Conservation (phyloP, 2,329 filamentous ascomycete species). For the Botryosphaeria dothidea region DNA sequence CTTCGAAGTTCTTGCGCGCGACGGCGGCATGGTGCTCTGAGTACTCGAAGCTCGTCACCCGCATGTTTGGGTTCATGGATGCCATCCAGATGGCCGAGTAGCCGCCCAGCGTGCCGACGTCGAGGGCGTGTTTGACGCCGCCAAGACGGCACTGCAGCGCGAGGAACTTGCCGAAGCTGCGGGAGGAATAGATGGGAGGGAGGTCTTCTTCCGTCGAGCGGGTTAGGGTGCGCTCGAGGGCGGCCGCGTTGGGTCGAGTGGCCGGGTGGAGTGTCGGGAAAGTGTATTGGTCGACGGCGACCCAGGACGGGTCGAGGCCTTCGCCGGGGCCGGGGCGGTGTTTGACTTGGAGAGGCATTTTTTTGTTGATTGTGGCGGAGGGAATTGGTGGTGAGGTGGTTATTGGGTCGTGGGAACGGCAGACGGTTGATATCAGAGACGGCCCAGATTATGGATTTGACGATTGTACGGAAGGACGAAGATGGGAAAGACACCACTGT, state of each 20-base stretch:
- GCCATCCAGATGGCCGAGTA: slow-evolving; percentile 58
- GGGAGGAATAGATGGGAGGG: slow-evolving; percentile 36
- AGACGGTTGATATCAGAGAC: too few species aligned
- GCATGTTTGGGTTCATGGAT: slow-evolving; percentile 33
- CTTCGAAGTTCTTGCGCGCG: slow-evolving; percentile 46
- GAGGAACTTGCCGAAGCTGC: slow-evolving; percentile 35
- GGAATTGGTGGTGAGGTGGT: too few species aligned
- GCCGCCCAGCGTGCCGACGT: slow-evolving; percentile 58
- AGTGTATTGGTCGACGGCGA: neutral
- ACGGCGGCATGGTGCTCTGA: slow-evolving; percentile 48
- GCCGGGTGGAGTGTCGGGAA: neutral
- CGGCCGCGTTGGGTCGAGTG: neutral
- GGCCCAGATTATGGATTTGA: too few species aligned
- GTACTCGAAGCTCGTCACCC: slow-evolving; percentile 55
- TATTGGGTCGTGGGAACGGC: too few species aligned
- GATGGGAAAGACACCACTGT: neutral
- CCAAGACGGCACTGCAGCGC: slow-evolving; percentile 34
- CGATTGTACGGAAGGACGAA: neutral
- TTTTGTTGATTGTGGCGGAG: too few species aligned
- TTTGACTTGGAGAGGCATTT: neutral
- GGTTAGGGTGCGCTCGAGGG: neutral
- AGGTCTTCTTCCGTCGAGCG: slow-evolving; percentile 20
- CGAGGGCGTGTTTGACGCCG: slow-evolving; percentile 42
- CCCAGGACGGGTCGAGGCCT: slow-evolving; percentile 3
- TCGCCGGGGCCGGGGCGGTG: neutral